phyloP scores from a whole-genome alignment of 2,329 filamentous ascomycete genomes.

The Arthrobotrys entomopaga region DNA sequence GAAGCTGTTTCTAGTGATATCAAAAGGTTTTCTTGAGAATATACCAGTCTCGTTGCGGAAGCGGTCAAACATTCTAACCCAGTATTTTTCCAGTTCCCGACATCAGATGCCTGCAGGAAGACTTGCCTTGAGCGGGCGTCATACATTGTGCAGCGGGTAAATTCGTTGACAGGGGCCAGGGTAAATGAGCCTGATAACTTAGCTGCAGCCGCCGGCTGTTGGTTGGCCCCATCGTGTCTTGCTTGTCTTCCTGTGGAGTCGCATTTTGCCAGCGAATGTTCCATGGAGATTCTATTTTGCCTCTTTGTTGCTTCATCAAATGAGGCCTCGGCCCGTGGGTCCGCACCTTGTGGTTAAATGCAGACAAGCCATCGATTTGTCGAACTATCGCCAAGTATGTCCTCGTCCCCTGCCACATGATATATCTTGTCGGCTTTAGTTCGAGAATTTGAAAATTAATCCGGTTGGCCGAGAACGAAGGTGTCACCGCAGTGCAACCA shows the following conservation, averaged over 20 bases:
- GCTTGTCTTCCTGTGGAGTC: conserved; percentile 46
- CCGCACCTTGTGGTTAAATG: conserved; percentile 53
- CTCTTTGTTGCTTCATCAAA: conserved; percentile 22
- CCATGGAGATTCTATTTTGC: conserved; percentile 54
- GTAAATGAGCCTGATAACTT: conserved; percentile 50
- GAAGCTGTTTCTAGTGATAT: neutral
- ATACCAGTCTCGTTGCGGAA: neutral
- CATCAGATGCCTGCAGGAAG: conserved; percentile 39
- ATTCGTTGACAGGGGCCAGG: conserved; percentile 31
- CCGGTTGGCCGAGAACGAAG: conserved; percentile 40
- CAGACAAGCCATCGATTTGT: conserved; percentile 1
- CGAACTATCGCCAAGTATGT: conserved; percentile 27
- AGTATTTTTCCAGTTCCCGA: conserved; percentile 33
- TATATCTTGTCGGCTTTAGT: neutral
- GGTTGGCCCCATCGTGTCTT: conserved; percentile 32
- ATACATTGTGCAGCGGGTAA: conserved; percentile 47
- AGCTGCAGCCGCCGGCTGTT: conserved; percentile 50
- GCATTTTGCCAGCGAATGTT: conserved; percentile 55
- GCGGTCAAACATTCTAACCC: too few species aligned
- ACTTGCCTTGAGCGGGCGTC: conserved; percentile 24
- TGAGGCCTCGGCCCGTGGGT: conserved; percentile 47
- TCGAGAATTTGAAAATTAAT: conserved; percentile 53
- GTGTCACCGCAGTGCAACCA: conserved; percentile 24
- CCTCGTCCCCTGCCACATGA: conserved; percentile 35
- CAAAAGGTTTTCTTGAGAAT: neutral